Evolutionary conservation across 2,329 filamentous ascomycete genomes (phyloP), one percentile per base, ranked within the genome.

Genomic region (Calonectria hawksworthii): DNA sequence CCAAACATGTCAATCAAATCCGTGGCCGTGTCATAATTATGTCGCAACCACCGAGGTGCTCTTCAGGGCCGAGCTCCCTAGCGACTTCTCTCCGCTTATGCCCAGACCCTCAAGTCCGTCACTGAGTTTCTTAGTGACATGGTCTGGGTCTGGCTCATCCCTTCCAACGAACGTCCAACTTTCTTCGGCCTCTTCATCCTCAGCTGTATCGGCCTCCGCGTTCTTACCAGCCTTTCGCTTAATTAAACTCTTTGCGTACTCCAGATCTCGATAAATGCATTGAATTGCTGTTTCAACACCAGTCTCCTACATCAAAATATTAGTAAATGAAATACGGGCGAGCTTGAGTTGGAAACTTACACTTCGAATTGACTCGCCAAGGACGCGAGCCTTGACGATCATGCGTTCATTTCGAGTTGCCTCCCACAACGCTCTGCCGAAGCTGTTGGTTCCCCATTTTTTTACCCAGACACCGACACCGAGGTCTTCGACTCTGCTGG

Each of bases 281-380:
- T 98, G 95, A 76, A 99, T 97, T 8, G 96, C 97, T 7, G 90
- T 94, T 63, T 94, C 92, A n/a, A 98, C 96, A 44, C 97, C 97
- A 77, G 95, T 93, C 84, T 99, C 96, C 94, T 98, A 76, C 73
- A 73, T 34, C 34, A 36, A 36, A 32, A 34, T 79, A 82, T 87
- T 80, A 84, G 83, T 66, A 71, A 13, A 72, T 66, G 23, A 30
- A 47, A 50, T 34, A 14, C 7, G n/a, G 16, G 14, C 5, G 30
- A 38, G 23, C 3, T 26, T 18, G 7, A 9, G 3, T 10, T 18
- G 21, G 26, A 32, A 13, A 87, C 91, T 85, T 90, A 97, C 95
- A 86, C 91, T 93, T 73, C 96, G 93, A 79, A 99, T 99, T 82
- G 95, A 92, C 86, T 97, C 94, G 16, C 97, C 97, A 28, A 99